These are phyloP conservation scores for Capsicum pubescens DNA, from an alignment of 257 asterid species.

Conservation along the genomic window DNA sequence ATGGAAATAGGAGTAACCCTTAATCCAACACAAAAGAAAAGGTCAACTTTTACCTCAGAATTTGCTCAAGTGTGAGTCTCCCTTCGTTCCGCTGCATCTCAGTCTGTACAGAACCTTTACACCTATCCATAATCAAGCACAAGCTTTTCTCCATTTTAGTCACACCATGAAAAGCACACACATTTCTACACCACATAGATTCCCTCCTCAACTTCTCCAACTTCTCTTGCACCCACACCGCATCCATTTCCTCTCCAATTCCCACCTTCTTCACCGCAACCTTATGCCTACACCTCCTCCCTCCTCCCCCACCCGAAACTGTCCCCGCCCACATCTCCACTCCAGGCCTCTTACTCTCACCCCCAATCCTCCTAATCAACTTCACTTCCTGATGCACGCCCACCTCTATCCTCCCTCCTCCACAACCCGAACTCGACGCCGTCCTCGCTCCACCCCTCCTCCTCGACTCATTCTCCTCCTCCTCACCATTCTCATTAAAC, in stretches of 20 bases:
- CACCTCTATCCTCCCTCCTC: slow-evolving; percentile 67
- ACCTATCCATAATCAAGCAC: slow-evolving; percentile 89
- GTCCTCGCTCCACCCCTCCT: slow-evolving; percentile 36
- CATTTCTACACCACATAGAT: slow-evolving; percentile 95
- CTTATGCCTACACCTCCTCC: slow-evolving; percentile 70
- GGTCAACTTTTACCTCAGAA: slow-evolving; percentile 69
- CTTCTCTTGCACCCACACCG: slow-evolving; percentile 88
- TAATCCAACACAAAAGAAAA: slow-evolving; percentile 26
- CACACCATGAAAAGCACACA: slow-evolving; percentile 90
- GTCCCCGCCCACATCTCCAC: slow-evolving; percentile 81
- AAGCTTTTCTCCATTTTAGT: slow-evolving; percentile 64
- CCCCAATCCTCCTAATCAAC: slow-evolving; percentile 70
- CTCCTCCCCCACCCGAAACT: slow-evolving; percentile 38
- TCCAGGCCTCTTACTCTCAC: slow-evolving; percentile 51
- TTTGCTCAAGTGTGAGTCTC: slow-evolving; percentile 92
- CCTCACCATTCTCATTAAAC: slow-evolving; percentile 34
- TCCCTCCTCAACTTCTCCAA: slow-evolving; percentile 85
- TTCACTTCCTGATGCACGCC: slow-evolving; percentile 71
- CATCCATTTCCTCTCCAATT: slow-evolving; percentile 66
- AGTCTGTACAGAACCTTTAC: slow-evolving; percentile 82
- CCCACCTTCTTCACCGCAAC: slow-evolving; percentile 82
- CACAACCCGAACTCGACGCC: slow-evolving; percentile 38
- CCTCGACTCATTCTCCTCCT: slow-evolving; percentile 30
- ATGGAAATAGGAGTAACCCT: slow-evolving; percentile 14
- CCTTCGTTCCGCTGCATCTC: slow-evolving; percentile 93